phyloP scores from a whole-genome alignment of 31 red algal species.

The Asparagopsis taxiformis region DNA sequence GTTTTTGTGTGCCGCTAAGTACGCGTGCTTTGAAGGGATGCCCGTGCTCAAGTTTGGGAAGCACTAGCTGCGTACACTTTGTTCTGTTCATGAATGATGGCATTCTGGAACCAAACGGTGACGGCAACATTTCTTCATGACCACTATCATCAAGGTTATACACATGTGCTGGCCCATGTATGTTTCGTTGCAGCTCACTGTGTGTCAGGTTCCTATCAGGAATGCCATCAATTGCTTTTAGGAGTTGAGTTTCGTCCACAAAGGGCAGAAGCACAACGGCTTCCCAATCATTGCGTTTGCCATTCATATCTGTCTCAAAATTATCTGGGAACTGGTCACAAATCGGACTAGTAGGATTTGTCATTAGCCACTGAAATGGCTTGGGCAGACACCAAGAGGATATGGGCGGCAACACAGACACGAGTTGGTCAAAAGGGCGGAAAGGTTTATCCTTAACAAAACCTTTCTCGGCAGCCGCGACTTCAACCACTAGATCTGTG shows the following conservation, averaged over 20 bases:
- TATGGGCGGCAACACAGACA: constrained; percentile 86
- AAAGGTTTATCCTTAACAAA: constrained; percentile 69
- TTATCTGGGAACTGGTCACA: constrained; percentile 63
- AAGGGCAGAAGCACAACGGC: constrained; percentile 93
- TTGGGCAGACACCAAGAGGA: constrained; percentile 87
- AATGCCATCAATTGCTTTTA: constrained; percentile 60
- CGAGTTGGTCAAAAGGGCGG: constrained; percentile 83
- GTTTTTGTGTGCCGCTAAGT: constrained; percentile 7
- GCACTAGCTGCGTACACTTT: not conserved
- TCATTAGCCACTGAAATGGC: constrained; percentile 81
- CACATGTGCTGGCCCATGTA: constrained; percentile 42
- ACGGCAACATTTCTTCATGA: constrained; percentile 11
- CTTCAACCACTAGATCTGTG: constrained; percentile 18
- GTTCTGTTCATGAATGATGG: constrained; percentile 49
- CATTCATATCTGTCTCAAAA: constrained; percentile 90
- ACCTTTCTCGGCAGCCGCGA: constrained; percentile 21
- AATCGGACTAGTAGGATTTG: constrained; percentile 77
- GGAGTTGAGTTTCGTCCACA: constrained; percentile 74
- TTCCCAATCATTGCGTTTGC: constrained; percentile 96
- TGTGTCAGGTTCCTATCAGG: constrained; percentile 28
- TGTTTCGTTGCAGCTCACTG: constrained; percentile 59
- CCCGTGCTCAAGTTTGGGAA: constrained; percentile 19
- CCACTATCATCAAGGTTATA: constrained; percentile 14
- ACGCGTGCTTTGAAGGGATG: not conserved
- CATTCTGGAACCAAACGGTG: constrained; percentile 65